Evolutionary conservation across 2,329 filamentous ascomycete species (phyloP).

Genomic region (Botrytis aclada): DNA sequence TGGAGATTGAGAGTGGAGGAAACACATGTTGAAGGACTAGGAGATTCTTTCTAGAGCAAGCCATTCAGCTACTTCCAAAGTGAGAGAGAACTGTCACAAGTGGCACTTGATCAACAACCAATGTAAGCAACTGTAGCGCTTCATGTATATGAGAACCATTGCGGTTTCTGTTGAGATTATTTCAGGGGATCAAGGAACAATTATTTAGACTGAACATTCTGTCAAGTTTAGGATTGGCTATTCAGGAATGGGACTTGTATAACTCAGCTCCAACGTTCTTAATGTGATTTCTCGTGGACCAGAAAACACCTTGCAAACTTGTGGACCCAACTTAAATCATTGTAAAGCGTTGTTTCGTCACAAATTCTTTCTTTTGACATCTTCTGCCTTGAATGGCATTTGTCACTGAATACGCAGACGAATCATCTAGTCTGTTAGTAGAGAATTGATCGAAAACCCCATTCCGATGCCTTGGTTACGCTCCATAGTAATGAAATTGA

Average conservation of each 20-base stretch:
- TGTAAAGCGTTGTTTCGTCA: fast-evolving
- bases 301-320: background rate
- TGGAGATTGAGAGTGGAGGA: background rate
- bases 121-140: background rate
- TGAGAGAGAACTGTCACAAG: background rate
- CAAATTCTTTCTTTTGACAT: fast-evolving
- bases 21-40: too few species aligned
- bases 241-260: background rate
- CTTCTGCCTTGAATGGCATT: fast-evolving
- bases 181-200: background rate
- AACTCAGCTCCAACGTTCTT: too few species aligned
- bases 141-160: too few species aligned
- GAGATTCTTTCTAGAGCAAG: fast-evolving
- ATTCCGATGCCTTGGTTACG: too few species aligned
- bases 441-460: background rate
- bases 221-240: background rate
- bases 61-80: background rate
- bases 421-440: fast-evolving
- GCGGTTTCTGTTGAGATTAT: background rate
- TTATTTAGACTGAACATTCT: background rate
- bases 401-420: background rate
- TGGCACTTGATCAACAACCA: background rate
- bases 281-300: background rate
- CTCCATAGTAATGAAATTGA: too few species aligned
- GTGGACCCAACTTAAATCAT: background rate